These are phyloP conservation scores for Diplodia seriata DNA, from an alignment of 2,329 filamentous ascomycete genomes.

Conservation along the genomic window DNA sequence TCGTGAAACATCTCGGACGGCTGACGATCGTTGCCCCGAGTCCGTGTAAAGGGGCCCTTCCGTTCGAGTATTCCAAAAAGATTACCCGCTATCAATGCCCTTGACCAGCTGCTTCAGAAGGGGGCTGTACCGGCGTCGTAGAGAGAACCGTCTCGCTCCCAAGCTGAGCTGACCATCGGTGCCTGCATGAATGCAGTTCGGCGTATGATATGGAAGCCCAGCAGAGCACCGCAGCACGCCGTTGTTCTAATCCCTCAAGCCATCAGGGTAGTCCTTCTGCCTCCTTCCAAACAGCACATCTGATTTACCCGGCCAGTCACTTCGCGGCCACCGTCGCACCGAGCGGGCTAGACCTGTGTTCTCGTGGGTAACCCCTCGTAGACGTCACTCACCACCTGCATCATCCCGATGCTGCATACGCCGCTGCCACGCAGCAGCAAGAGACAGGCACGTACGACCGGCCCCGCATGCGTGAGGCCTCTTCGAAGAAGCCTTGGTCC, in stretches of 20 bases:
- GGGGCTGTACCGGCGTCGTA: neutral
- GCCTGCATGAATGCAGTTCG: slow-evolving; percentile 6
- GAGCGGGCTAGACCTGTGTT: slow-evolving; percentile 12
- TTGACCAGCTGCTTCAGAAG: neutral
- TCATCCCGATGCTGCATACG: slow-evolving; percentile 23
- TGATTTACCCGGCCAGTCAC: slow-evolving; percentile 13
- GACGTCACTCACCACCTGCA: slow-evolving; percentile 19
- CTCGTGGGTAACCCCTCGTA: neutral
- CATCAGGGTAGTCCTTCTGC: neutral
- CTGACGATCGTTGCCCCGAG: slow-evolving; percentile 5
- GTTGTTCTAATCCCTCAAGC: neutral
- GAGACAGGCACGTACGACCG: slow-evolving; percentile 10
- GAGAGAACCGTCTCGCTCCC: neutral
- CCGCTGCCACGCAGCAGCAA: slow-evolving; percentile 17
- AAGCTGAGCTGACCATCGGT: neutral
- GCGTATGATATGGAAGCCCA: neutral
- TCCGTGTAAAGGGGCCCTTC: slow-evolving; percentile 13
- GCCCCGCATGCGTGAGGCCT: neutral
- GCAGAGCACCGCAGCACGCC: neutral
- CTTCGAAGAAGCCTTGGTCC: neutral
- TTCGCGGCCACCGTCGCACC: slow-evolving; percentile 21
- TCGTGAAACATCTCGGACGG: slow-evolving; percentile 3
- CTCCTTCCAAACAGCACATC: slow-evolving; percentile 1
- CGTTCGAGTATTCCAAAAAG: neutral
- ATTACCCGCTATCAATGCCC: neutral